Base-by-base conservation (phyloP, 2,329 filamentous ascomycete species). In the Lizonia empirigonia region DNA sequence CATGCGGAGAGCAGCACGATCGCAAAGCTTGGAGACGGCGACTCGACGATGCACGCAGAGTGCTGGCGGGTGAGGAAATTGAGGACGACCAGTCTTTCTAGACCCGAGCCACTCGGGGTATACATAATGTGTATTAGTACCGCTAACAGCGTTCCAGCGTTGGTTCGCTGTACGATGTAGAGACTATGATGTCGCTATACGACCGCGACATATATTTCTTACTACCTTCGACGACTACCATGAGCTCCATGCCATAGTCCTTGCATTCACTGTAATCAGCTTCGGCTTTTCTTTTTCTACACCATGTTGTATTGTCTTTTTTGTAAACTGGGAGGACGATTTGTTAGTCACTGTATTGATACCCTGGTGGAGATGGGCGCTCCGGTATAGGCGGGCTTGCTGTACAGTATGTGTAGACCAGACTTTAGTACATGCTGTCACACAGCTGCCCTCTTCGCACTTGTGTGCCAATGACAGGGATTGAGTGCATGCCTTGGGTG, bases 1-100 rank as follows among this genome's bases (percentile, higher is more conserved):
- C 67, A 40, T 55, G 76, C 69, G 44, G 78, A 76, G 48, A 80
- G 80, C 65, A 70, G 29, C 74, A 83, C 54, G 83, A 89, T 60
- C 82, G 80, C 40, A 79, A 85, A 46, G 78, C 87, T 52, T 85
- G 89, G 71, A 80, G 90, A 53, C 78, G 88, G 56, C 81, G 88
- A 59, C 80, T 96, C 41, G 90, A 95, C 59, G 83, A 85, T 44
- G 91, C 91, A 5, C 84, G 86, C 53, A 80, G 83, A 44, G 82
- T 90, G 3, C 77, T 96, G 23, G 89, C 93, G 59, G 90, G 89
- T 5, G 76, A 85, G 53, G 64, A 64, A 18, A n/a, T 54, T 3
- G 76, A 85, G 52, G 62, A 64, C 22, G 64, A 66, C 27, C 52
- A 59, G 22, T 59, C 64, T 7, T 69, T 68, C 5, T 52, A 18